These are phyloP conservation scores for Pontederia paniculata DNA, from an alignment of 176 grass and related monocot species.

Conservation along the genomic window DNA sequence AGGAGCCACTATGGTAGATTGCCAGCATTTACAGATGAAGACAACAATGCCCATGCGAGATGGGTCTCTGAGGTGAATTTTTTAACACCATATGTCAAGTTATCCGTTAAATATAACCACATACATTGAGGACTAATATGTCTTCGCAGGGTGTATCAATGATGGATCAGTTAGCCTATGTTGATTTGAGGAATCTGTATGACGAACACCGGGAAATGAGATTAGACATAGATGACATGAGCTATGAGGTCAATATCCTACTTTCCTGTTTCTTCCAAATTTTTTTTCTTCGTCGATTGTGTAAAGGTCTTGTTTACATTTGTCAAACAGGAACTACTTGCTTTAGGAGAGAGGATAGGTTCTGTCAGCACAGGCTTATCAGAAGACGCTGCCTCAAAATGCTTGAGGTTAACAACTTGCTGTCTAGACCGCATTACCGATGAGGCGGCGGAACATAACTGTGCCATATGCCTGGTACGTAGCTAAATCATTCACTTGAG, in stretches of 20 bases:
- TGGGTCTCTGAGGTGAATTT: conserved; percentile 11
- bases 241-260: conserved; percentile 49
- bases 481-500: conserved; percentile 2
- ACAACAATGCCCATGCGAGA: not conserved
- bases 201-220: conserved; percentile 74
- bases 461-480: conserved; percentile 64
- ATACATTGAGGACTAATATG: not conserved
- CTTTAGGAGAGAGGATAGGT: conserved; percentile 72
- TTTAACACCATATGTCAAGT: not conserved
- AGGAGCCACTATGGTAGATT: conserved; percentile 1
- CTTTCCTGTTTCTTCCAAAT: no score
- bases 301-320: not conserved
- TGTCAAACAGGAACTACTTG: conserved; percentile 52
- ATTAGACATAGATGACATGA: conserved; percentile 77
- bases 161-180: conserved; percentile 21
- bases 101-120: not conserved
- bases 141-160: not conserved
- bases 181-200: conserved; percentile 29
- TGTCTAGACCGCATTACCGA: conserved; percentile 21
- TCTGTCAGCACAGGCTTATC: conserved; percentile 56
- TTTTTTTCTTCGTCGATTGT: not conserved
- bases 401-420: conserved; percentile 50
- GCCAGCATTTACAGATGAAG: not conserved
- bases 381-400: conserved; percentile 40
- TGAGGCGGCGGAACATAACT: conserved; percentile 38